Percentiles rank a stretch among this genome's conserved stretches.
phyloP scores from a whole-genome alignment of 1,139 yeast genomes.

The Candida tetrigidarum region DNA sequence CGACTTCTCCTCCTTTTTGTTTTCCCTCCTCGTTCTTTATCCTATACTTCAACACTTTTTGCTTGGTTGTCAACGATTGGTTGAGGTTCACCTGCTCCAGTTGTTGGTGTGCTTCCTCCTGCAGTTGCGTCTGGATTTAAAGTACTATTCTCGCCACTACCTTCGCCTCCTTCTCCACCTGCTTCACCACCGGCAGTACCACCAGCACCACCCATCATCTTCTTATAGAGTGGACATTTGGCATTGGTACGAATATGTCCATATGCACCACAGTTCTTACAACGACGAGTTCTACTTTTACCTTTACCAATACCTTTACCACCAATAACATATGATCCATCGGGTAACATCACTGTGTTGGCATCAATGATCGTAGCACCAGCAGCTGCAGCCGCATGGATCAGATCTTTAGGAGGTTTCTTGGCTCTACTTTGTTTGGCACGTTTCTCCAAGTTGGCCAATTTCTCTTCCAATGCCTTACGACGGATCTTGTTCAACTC shows the following conservation, averaged over 20 bases:
- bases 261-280: conserved; percentile 94
- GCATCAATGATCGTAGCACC: conserved; percentile 48
- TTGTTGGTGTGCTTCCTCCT: neutral
- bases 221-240: conserved; percentile 79
- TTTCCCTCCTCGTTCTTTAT: neutral
- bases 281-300: conserved; percentile 80
- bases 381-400: conserved; percentile 50
- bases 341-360: conserved; percentile 48
- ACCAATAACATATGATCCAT: conserved; percentile 51
- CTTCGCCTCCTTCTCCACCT: neutral
- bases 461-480: conserved; percentile 79
- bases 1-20: neutral
- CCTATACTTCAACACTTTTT: conserved; percentile 3
- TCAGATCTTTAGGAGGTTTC: conserved; percentile 38
- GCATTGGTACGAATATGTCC: conserved; percentile 95
- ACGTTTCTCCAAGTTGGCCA: conserved; percentile 79
- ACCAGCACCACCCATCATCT: conserved; percentile 22
- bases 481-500: conserved; percentile 81
- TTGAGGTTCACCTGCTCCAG: neutral
- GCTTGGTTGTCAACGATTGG: neutral
- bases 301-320: conserved; percentile 75
- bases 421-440: conserved; percentile 49
- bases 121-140: neutral
- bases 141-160: neutral
- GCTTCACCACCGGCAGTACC: neutral